These are phyloP conservation scores for Blastocrithidia nonstop DNA, from an alignment of 208 protist species.

Conservation along the genomic window DNA sequence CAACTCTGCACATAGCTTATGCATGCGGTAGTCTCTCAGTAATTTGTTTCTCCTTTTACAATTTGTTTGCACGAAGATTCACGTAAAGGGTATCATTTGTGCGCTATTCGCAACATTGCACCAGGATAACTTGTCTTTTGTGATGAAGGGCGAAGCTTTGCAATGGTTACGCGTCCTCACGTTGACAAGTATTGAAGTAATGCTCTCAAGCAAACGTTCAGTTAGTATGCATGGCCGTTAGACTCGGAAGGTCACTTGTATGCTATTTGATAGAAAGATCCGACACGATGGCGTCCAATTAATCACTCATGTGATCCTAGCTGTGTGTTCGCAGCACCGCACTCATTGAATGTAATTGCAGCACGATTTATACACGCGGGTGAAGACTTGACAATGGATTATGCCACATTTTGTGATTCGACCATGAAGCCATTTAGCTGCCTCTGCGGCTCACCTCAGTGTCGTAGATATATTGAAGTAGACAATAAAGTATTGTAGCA, in stretches of 20 bases:
- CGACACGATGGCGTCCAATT: slow-evolving; percentile 61
- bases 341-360: slow-evolving; percentile 80
- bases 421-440: slow-evolving; percentile 81
- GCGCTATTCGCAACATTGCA: slow-evolving; percentile 19
- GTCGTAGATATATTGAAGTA: slow-evolving; percentile 36
- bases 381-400: slow-evolving; percentile 80
- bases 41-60: no score
- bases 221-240: slow-evolving; percentile 82
- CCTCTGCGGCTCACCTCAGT: slow-evolving; percentile 36
- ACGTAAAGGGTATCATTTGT: slow-evolving; percentile 45
- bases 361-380: slow-evolving; percentile 35
- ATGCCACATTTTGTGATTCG: slow-evolving; percentile 78
- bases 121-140: slow-evolving; percentile 57
- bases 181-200: slow-evolving; percentile 38
- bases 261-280: slow-evolving; percentile 71
- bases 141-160: slow-evolving; percentile 60
- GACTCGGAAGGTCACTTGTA: slow-evolving; percentile 73
- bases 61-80: slow-evolving; percentile 19
- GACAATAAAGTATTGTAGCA: slow-evolving; percentile 29
- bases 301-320: slow-evolving; percentile 83
- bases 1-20: no score
- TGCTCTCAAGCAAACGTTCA: slow-evolving; percentile 35
- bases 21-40: no score
- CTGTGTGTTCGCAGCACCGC: slow-evolving; percentile 55
- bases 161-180: slow-evolving; percentile 47